These are phyloP conservation scores for Xylaria curta DNA, from an alignment of 495 filamentous ascomycete species.

Conservation along the genomic window DNA sequence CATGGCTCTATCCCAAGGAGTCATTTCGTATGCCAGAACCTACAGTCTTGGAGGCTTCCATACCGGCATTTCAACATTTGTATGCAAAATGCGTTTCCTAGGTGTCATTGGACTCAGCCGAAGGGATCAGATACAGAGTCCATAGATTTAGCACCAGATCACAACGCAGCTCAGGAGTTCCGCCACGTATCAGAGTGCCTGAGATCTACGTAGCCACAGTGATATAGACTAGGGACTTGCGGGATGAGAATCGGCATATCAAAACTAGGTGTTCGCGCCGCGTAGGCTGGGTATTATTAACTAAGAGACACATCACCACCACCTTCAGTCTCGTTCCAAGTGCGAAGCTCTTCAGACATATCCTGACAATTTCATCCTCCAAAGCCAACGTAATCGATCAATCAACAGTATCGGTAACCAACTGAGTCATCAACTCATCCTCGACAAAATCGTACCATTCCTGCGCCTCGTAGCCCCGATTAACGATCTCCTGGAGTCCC, in stretches of 20 bases:
- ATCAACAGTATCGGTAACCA: background rate
- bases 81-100: background rate
- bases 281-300: background rate
- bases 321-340: background rate
- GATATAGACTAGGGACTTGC: background rate
- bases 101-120: background rate
- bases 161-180: background rate
- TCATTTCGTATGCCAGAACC: too few species aligned
- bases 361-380: background rate
- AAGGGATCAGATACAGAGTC: background rate
- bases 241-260: background rate
- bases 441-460: slow-evolving; percentile 13
- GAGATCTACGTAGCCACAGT: background rate
- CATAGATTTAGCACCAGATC: background rate
- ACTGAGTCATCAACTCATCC: slow-evolving; percentile 9
- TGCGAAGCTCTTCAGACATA: background rate
- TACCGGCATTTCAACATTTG: too few species aligned
- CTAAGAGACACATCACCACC: background rate
- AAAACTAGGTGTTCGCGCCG: background rate
- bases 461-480: background rate
- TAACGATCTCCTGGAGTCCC: background rate
- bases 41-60: too few species aligned
- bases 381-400: background rate
- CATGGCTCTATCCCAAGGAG: too few species aligned
- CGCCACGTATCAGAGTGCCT: background rate